Evolutionary conservation across 2,329 filamentous ascomycete species (phyloP).

Genomic region (Colletotrichum agaves): DNA sequence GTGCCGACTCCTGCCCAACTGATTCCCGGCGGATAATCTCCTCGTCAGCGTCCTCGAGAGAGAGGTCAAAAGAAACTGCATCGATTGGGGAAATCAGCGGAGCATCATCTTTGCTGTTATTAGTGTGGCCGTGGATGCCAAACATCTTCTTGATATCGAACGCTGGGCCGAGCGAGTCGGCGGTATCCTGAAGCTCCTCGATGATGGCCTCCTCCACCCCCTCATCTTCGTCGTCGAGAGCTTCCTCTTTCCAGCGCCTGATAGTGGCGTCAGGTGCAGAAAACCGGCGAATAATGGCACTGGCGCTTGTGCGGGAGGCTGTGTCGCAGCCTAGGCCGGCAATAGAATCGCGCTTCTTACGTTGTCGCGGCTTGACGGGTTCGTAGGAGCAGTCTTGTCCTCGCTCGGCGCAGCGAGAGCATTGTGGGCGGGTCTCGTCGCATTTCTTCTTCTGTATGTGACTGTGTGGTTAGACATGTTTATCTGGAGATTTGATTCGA

Average conservation of each 20-base stretch:
- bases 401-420: conserved; percentile 61
- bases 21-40: conserved; percentile 39
- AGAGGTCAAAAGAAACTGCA: conserved; percentile 47
- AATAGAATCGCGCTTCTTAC: conserved; percentile 47
- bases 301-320: conserved; percentile 21
- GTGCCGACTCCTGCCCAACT: conserved; percentile 40
- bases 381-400: conserved; percentile 62
- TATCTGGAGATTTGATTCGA: not conserved
- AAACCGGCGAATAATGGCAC: conserved; percentile 20
- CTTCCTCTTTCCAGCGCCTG: conserved; percentile 32
- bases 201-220: conserved; percentile 29
- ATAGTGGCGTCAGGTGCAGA: conserved; percentile 27
- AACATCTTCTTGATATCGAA: conserved; percentile 34
- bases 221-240: conserved; percentile 23
- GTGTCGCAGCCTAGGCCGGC: conserved; percentile 28
- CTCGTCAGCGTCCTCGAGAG: conserved; percentile 41
- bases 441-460: conserved; percentile 66
- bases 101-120: conserved; percentile 27
- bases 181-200: conserved; percentile 24
- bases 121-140: not conserved
- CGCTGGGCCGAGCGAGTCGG: conserved; percentile 10
- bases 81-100: conserved; percentile 46
- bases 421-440: conserved; percentile 62
- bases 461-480: not conserved
- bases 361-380: conserved; percentile 53